These are phyloP conservation scores for Vachellia collinsii DNA, from an alignment of 306 rosid genomes.

Conservation along the genomic window DNA sequence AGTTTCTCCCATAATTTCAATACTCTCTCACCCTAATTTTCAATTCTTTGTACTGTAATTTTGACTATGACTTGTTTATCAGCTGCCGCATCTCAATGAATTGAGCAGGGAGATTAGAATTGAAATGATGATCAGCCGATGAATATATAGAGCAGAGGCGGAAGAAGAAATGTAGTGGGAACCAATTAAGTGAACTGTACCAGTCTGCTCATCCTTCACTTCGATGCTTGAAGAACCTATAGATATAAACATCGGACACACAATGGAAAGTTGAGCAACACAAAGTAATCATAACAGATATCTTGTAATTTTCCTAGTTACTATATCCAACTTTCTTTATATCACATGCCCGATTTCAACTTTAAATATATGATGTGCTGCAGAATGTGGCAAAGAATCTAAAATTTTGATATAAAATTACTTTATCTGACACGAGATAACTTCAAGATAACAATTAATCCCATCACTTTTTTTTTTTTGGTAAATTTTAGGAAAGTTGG, in stretches of 20 bases:
- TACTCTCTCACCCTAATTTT: constrained; percentile 43
- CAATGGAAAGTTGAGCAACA: constrained; percentile 15
- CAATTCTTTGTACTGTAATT: constrained; percentile 42
- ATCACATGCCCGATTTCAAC: neutral
- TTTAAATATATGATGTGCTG: neutral
- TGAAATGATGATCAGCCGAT: constrained; percentile 43
- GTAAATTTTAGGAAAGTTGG: too few species aligned
- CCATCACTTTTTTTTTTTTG: neutral
- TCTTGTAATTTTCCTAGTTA: neutral
- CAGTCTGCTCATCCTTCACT: constrained; percentile 83
- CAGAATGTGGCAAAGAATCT: neutral
- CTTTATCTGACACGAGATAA: neutral
- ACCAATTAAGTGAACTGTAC: constrained; percentile 96
- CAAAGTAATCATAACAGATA: neutral
- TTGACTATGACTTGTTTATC: constrained; percentile 45
- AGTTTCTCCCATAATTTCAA: constrained; percentile 39
- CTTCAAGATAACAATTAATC: neutral
- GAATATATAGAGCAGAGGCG: constrained; percentile 48
- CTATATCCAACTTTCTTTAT: neutral
- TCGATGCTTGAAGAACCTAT: constrained; percentile 94
- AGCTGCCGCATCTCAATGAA: constrained; percentile 49
- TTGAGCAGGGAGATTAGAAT: constrained; percentile 52
- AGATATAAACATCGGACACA: constrained; percentile 39
- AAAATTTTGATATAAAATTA: neutral
- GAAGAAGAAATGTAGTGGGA: constrained; percentile 63